Conservation (phyloP, 192 early-diverging fungal genomes). For the Paraglomus occultum region DNA sequence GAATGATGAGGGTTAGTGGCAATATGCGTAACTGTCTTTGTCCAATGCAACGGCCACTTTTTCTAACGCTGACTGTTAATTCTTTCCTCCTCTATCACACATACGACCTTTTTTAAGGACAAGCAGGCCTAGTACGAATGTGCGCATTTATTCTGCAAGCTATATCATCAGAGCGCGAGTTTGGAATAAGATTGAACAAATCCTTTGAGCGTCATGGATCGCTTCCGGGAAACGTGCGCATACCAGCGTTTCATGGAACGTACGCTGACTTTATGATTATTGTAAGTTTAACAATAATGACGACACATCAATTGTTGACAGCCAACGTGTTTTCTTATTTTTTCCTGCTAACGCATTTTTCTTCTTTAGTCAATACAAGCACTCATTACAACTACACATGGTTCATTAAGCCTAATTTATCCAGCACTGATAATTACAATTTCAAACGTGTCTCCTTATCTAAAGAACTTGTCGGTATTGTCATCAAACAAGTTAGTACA, state of each 20-base stretch:
- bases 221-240: conserved; percentile 57
- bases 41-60: conserved; percentile 42
- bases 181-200: conserved; percentile 64
- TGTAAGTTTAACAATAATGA: conserved; percentile 41
- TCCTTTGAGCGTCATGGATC: conserved; percentile 58
- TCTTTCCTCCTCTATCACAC: too few relatives aligned
- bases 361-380: conserved; percentile 64
- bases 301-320: background rate
- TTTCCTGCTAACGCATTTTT: background rate
- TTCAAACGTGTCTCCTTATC: conserved; percentile 77
- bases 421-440: conserved; percentile 77
- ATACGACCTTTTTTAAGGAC: conserved; percentile 38
- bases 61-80: conserved; percentile 32
- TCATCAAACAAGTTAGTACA: conserved; percentile 72
- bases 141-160: conserved; percentile 70
- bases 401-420: conserved; percentile 64
- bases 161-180: conserved; percentile 65
- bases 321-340: background rate
- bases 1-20: conserved; percentile 50
- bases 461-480: conserved; percentile 69
- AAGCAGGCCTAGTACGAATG: conserved; percentile 73
- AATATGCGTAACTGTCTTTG: conserved; percentile 28
- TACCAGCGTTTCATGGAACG: conserved; percentile 58
- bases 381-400: conserved; percentile 71
- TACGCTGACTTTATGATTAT: conserved; percentile 83